Conservation (phyloP, 177 flowering plant species). For the Vitis hybrid region DNA sequence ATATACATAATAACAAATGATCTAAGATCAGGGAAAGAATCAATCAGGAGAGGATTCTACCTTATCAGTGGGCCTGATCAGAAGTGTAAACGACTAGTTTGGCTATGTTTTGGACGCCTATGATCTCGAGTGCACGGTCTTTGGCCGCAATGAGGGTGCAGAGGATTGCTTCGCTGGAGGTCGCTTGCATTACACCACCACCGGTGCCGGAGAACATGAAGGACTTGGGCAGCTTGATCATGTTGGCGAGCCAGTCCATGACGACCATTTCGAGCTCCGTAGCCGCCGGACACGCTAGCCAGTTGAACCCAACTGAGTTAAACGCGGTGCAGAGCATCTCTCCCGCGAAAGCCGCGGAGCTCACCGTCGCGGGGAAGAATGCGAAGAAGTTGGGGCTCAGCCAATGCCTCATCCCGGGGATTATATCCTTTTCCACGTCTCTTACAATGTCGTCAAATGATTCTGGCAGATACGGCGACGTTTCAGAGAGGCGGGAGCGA, state of each 20-base stretch:
- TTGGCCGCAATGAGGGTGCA: conserved; percentile 58
- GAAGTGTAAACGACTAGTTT: conserved; percentile 62
- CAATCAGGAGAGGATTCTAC: no score
- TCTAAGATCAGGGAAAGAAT: no score
- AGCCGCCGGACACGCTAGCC: conserved; percentile 77
- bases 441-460: conserved; percentile 45
- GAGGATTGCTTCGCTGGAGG: conserved; percentile 56
- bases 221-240: conserved; percentile 53
- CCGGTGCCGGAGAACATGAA: conserved; percentile 61
- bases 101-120: conserved; percentile 23
- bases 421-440: conserved; percentile 43
- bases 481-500: conserved; percentile 31
- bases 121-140: conserved; percentile 25
- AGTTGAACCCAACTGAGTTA: conserved; percentile 68
- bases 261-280: conserved; percentile 74
- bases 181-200: conserved; percentile 65
- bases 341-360: conserved; percentile 65
- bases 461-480: conserved; percentile 55
- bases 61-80: conserved; percentile 54
- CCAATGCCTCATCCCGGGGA: conserved; percentile 82
- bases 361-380: conserved; percentile 58
- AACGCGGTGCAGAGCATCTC: conserved; percentile 69
- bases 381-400: conserved; percentile 76
- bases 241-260: conserved; percentile 74
- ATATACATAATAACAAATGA: no score